These are phyloP conservation scores for Kodamaea kakaduensis DNA, from an alignment of 805 yeast genomes.

Conservation along the genomic window DNA sequence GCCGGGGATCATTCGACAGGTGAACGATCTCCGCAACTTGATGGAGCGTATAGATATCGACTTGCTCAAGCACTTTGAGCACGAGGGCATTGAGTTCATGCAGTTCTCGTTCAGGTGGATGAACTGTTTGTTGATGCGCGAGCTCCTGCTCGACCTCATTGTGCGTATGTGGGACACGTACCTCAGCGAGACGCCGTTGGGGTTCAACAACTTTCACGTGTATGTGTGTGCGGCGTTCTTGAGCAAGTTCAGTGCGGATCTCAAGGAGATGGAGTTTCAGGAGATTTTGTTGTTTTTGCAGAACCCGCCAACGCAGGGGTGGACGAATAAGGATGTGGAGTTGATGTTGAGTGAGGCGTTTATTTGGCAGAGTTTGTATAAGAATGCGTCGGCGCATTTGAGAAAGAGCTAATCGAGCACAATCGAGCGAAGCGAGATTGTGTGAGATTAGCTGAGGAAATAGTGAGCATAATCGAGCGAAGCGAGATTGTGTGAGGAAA, in stretches of 20 bases:
- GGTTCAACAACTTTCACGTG: slow-evolving; percentile 89
- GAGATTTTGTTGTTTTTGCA: slow-evolving; percentile 90
- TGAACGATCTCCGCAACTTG: slow-evolving; percentile 69
- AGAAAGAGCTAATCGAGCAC: too few relatives aligned
- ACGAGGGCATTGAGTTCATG: slow-evolving; percentile 86
- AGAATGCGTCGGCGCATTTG: slow-evolving; percentile 85
- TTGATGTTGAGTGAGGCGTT: slow-evolving; percentile 91
- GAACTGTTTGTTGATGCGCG: slow-evolving; percentile 97
- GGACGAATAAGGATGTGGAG: slow-evolving; percentile 90
- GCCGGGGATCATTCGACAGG: slow-evolving; percentile 94
- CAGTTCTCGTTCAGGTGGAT: slow-evolving; percentile 98
- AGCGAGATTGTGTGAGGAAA: too few relatives aligned
- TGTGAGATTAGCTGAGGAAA: too few relatives aligned
- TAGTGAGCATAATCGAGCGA: too few relatives aligned
- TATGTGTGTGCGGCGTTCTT: slow-evolving; percentile 97
- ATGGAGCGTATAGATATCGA: slow-evolving; percentile 76
- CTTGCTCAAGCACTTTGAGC: slow-evolving; percentile 67
- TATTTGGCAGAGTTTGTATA: slow-evolving; percentile 92
- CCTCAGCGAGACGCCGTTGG: slow-evolving; percentile 65
- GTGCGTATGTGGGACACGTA: slow-evolving; percentile 99
- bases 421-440: too few relatives aligned
- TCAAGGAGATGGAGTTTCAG: slow-evolving; percentile 87
- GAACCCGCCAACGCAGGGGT: slow-evolving; percentile 77
- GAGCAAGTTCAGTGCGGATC: slow-evolving; percentile 76
- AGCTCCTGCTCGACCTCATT: slow-evolving; percentile 69